A percentile compares a stretch with the other conserved stretches of the same genome.
Evolutionary conservation across 2,329 filamentous ascomycete species (phyloP).

Genomic region (Tympanopsis confertula): DNA sequence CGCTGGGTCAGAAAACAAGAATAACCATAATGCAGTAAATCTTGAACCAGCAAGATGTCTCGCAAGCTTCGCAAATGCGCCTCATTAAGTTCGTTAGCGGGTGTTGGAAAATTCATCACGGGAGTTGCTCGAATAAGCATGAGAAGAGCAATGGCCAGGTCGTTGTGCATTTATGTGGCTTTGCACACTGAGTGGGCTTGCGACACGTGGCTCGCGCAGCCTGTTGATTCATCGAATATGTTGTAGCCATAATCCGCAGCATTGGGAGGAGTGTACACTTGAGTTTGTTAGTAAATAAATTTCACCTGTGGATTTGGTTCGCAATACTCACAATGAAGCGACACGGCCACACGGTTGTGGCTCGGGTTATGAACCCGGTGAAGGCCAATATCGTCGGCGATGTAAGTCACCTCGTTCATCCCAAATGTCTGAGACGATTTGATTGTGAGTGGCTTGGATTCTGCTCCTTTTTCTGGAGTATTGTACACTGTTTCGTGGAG

Average conservation of each 20-base stretch:
- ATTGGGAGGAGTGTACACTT: not conserved
- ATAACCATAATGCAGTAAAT: too few species aligned
- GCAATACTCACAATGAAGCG: not conserved
- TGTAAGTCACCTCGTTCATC: constrained; percentile 3
- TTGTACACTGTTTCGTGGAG: constrained; percentile 1
- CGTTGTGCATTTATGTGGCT: too few species aligned
- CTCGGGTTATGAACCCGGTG: not conserved
- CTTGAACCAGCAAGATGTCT: too few species aligned
- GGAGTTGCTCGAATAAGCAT: too few species aligned
- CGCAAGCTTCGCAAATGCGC: too few species aligned
- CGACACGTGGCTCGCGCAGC: not conserved
- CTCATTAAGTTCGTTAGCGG: too few species aligned
- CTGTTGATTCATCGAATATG: not conserved
- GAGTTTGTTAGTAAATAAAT: too few species aligned
- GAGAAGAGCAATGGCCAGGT: too few species aligned
- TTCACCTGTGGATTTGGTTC: too few species aligned
- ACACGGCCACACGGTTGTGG: not conserved
- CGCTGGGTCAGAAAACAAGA: too few species aligned
- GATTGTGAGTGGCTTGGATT: too few species aligned
- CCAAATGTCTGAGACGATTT: not conserved
- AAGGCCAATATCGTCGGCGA: constrained; percentile 2
- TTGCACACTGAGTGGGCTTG: not conserved
- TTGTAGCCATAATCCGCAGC: not conserved
- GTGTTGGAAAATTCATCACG: too few species aligned
- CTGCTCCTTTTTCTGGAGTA: not conserved